Percentiles rank a stretch among this genome's conserved stretches.
Conservation (phyloP, 352 stramenopile species). For the Elongisporangium senticosum region DNA sequence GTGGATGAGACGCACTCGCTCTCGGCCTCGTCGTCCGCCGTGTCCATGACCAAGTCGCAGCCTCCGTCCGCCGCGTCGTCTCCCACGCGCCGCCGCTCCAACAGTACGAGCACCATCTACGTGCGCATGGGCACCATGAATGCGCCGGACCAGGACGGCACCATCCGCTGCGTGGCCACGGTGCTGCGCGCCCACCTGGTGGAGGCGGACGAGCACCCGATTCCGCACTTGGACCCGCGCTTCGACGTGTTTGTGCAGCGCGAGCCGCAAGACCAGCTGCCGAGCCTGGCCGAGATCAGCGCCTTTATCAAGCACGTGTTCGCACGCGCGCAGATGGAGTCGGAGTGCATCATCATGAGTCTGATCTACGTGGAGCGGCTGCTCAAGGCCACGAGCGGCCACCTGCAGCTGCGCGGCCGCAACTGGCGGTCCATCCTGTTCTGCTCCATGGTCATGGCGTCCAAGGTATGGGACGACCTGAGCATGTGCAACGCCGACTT, state of each 20-base stretch:
- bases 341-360: constrained; percentile 97
- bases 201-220: constrained; percentile 60
- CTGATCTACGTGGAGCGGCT: constrained; percentile 97
- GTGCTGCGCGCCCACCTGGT: constrained; percentile 95
- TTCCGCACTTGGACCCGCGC: constrained; percentile 29
- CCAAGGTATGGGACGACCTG: constrained; percentile 97
- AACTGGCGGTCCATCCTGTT: constrained; percentile 96
- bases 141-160: constrained; percentile 93
- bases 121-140: constrained; percentile 92
- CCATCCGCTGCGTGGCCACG: constrained; percentile 94
- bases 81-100: constrained; percentile 84
- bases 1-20: background rate
- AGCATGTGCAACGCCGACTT: constrained; percentile 98
- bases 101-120: constrained; percentile 93
- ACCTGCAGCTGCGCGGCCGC: constrained; percentile 60
- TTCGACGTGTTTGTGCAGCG: constrained; percentile 70
- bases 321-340: constrained; percentile 87
- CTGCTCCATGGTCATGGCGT: constrained; percentile 94
- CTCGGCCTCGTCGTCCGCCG: background rate
- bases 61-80: background rate
- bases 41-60: constrained; percentile 7
- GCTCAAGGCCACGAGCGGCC: constrained; percentile 86
- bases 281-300: constrained; percentile 86
- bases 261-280: constrained; percentile 45
- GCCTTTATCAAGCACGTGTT: constrained; percentile 94